phyloP scores from a whole-genome alignment of 106 monocot species.

The Dioscorea zingiberensis region DNA sequence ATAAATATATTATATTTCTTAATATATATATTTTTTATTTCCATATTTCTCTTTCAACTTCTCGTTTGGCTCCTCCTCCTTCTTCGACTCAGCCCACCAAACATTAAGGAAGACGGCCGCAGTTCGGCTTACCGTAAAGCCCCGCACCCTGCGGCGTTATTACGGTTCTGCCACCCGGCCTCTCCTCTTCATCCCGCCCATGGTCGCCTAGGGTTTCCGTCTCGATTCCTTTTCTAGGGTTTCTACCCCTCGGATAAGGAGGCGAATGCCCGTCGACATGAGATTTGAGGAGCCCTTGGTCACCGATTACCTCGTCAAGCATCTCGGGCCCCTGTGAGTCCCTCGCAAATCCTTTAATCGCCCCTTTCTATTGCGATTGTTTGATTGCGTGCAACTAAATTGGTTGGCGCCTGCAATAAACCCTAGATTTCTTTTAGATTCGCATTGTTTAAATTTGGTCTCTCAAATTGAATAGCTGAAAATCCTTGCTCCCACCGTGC shows the following conservation, averaged over 20 bases:
- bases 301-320: conserved; percentile 32
- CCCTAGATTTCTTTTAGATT: neutral
- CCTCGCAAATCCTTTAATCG: conserved; percentile 10
- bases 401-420: neutral
- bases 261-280: conserved; percentile 14
- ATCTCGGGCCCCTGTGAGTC: conserved; percentile 42
- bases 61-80: neutral
- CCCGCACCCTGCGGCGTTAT: neutral
- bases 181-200: neutral
- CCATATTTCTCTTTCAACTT: neutral
- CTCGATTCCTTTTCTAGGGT: neutral
- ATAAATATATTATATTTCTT: too few species aligned
- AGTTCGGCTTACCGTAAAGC: too few species aligned
- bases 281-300: conserved; percentile 44
- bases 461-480: neutral
- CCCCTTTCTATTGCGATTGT: neutral
- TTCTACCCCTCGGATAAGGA: conserved; percentile 12
- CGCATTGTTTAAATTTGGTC: neutral
- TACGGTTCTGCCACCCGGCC: neutral
- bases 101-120: neutral
- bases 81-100: neutral
- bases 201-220: conserved; percentile 1
- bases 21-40: neutral
- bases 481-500: neutral
- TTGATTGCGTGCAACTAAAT: neutral